Evolutionary conservation across 208 protist species (phyloP).

Genomic region (Trichomonas vaginalis): DNA sequence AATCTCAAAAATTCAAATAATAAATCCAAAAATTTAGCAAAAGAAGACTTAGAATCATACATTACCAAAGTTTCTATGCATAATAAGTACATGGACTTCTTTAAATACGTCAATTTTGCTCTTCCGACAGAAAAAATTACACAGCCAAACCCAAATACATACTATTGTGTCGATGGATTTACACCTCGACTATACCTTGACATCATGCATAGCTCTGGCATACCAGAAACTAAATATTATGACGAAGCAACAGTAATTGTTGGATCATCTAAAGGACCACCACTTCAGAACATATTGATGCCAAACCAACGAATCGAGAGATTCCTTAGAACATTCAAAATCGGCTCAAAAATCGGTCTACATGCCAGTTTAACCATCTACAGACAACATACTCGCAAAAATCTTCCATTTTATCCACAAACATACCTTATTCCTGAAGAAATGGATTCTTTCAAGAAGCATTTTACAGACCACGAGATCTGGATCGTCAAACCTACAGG

Average conservation of each 20-base stretch:
- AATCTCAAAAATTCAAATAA: no score
- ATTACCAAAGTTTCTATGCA: neutral
- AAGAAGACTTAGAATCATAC: neutral
- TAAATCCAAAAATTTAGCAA: neutral
- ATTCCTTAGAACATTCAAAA: neutral
- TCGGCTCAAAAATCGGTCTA: neutral
- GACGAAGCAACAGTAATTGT: neutral
- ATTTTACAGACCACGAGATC: neutral
- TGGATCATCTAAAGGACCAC: neutral
- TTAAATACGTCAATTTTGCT: neutral
- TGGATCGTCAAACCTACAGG: conserved; percentile 23
- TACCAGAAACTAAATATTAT: neutral
- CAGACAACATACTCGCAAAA: neutral
- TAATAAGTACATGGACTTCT: neutral
- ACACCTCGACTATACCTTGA: neutral
- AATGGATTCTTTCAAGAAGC: neutral
- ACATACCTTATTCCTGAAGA: neutral
- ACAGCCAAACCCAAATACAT: neutral
- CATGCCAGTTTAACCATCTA: neutral
- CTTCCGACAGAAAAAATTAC: neutral
- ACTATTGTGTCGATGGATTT: neutral
- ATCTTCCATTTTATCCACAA: neutral
- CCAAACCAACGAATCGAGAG: neutral
- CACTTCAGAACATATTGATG: neutral
- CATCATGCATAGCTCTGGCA: neutral